Percentiles rank a stretch among this genome's conserved stretches.
phyloP scores from a whole-genome alignment of 768 basidiomycete species.

The Mrakia gelida region DNA sequence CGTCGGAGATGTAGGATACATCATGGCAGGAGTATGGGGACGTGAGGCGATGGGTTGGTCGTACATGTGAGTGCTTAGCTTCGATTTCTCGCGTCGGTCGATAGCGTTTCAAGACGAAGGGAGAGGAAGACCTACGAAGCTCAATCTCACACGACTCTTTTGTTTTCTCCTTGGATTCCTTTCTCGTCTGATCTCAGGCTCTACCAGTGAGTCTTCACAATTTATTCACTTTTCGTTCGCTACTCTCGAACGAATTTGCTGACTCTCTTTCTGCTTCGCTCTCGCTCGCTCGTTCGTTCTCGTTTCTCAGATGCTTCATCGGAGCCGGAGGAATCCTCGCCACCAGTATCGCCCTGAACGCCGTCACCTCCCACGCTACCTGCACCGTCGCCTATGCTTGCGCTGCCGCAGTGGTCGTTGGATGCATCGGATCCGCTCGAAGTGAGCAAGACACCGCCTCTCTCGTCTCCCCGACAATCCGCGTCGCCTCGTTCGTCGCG shows the following conservation, averaged over 20 bases:
- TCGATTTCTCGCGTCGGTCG: neutral
- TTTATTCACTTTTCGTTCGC: neutral
- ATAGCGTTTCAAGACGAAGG: neutral
- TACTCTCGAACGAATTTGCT: neutral
- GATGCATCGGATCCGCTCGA: neutral
- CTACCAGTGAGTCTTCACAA: neutral
- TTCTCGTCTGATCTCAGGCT: neutral
- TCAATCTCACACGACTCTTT: too few species aligned
- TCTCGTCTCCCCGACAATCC: neutral
- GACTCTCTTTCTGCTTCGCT: neutral
- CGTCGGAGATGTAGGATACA: conserved; percentile 29
- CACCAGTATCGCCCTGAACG: conserved; percentile 45
- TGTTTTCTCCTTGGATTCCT: too few species aligned
- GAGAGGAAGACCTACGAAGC: neutral
- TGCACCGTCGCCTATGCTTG: conserved; percentile 45
- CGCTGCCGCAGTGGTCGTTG: conserved; percentile 15
- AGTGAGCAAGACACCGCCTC: neutral
- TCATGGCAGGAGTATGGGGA: conserved; percentile 19
- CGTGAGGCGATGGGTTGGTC: conserved; percentile 25
- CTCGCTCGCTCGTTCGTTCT: neutral
- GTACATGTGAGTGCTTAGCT: neutral
- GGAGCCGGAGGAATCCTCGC: conserved; percentile 42
- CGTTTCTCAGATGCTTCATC: conserved; percentile 34
- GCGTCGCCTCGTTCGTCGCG: neutral
- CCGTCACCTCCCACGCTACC: conserved; percentile 34